These are phyloP conservation scores for Cucumis cinereus DNA, from an alignment of 306 rosid genomes.

Conservation along the genomic window DNA sequence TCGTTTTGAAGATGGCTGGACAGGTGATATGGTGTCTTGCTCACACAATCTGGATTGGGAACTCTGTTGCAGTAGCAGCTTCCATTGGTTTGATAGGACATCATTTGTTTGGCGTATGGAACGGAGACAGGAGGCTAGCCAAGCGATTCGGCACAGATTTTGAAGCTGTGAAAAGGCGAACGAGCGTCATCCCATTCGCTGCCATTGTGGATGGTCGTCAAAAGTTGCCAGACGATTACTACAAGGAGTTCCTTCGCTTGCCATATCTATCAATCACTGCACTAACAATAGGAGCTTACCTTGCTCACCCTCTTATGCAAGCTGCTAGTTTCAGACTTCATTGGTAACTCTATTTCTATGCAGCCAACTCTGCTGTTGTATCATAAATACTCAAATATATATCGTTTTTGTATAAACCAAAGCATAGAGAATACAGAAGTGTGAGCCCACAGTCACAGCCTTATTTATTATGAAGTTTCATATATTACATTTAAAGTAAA, in stretches of 20 bases:
- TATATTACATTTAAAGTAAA: not conserved
- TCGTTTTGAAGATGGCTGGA: slow-evolving; percentile 57
- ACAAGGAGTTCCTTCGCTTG: slow-evolving; percentile 74
- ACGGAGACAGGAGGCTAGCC: slow-evolving; percentile 73
- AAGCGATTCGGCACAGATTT: slow-evolving; percentile 50
- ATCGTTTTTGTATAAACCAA: not conserved
- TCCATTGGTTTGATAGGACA: slow-evolving; percentile 79
- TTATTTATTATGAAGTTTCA: not conserved
- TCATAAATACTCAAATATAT: not conserved
- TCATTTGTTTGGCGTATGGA: slow-evolving; percentile 92
- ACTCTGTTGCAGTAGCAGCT: slow-evolving; percentile 72
- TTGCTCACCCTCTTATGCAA: slow-evolving; percentile 89
- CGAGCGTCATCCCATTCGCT: slow-evolving; percentile 76
- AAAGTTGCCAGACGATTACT: slow-evolving; percentile 63
- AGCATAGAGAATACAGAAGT: not conserved
- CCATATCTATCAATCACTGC: slow-evolving; percentile 73
- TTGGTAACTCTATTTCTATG: slow-evolving; percentile 39
- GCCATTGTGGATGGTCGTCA: slow-evolving; percentile 88
- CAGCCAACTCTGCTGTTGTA: not conserved
- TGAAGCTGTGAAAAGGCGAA: slow-evolving; percentile 49
- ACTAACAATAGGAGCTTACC: slow-evolving; percentile 69
- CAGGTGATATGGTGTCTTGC: slow-evolving; percentile 96
- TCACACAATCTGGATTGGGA: slow-evolving; percentile 89
- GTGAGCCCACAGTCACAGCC: not conserved
- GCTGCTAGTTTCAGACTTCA: slow-evolving; percentile 70